Base-by-base conservation (phyloP, 495 filamentous ascomycete species). In the Lophiostoma macrostomum region DNA sequence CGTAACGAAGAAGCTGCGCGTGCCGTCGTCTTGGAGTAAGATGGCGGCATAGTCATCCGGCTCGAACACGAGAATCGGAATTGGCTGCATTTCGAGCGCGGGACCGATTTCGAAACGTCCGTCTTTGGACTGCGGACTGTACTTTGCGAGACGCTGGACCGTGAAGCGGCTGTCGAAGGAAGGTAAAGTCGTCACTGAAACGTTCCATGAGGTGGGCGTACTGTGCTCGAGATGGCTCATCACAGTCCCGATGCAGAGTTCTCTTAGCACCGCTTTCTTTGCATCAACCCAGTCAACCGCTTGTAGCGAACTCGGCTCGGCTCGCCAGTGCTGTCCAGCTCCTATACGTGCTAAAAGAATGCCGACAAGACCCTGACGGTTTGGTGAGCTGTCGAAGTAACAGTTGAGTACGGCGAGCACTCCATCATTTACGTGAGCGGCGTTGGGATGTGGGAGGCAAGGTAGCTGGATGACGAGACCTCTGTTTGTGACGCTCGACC, bases 361-460 rank as follows among this genome's bases (percentile, higher is more conserved):
- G 14, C 34, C 34, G 20, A 37, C 34, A 5, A 14, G 14, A 14
- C 34, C 34, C 13, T 37, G 34, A 5, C 12, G 34, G n/a, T n/a
- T 5, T 4, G 38, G 25, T 16, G 6, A 12, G 38, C 4, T 41
- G 3, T 19, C 38, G n/a, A 16, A 41, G 16, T 28, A 28, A 20
- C 42, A 45, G 24, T 45, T 45, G 4, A 45, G 24, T 16, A 45
- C 19, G 18, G 28, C 42, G 24, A 45, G 6, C 10, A 45, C 31
- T 10, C 20, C 11, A 14, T 29, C n/a, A n/a, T n/a, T n/a, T n/a
- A n/a, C n/a, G n/a, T n/a, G 11, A 5, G 13, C 3, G 18, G 3
- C 10, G n/a, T 10, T 10, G 5, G 22, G 16, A 31, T 48, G 19
- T 14, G 18, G 30, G 16, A 48, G 20, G 19, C 20, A 37, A 35